Evolutionary conservation across 768 basidiomycete genomes (phyloP), one percentile per base, ranked within the genome.

Genomic region (Omphalotus guepiniiformis): DNA sequence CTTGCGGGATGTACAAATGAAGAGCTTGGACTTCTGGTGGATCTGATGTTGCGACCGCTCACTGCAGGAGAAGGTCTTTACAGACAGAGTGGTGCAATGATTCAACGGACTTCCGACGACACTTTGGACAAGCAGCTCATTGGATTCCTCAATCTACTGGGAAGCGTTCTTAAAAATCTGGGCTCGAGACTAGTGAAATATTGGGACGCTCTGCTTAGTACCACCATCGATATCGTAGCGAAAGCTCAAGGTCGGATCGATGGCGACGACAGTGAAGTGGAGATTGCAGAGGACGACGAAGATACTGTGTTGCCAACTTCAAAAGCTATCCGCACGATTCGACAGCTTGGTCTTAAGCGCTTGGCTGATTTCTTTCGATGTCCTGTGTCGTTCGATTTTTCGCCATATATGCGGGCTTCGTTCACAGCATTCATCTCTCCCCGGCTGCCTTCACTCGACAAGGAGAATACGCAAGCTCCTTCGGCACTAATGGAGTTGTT

Each of bases 401-500:
- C 71, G 0, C 76, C 82, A 0, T 94, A 83, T 63, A 70, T 98
- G 58, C 64, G 68, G 3, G 67, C 73, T 5, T 77, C 82, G 7
- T 97, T 91, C 67, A 49, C 70, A 1, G 67, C 78, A 0, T 79
- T 90, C 69, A 86, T 98, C 56, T 80, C 85, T 0, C 93, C 95
- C 1, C 87, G 96, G 5, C 72, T 99, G 19, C 68, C 79, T 0
- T 63, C 69, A 3, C 71, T 98, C 21, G 83, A 87, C 50, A 73
- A 67, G 35, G 96, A 98, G 64, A 98, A 94, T 57, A 90, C 87
- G 0, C 95, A 97, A 62, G 77, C 90, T 0, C 93, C 95, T 0
- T 95, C 93, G 0, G 83, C 89, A 0, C 72, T 95, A 15, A 69
- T 99, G 35, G 93, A 96, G 30, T 71, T 97, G 18, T 88, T 96